Conservation (phyloP, 257 asterid species). For the Coffea canephora region DNA sequence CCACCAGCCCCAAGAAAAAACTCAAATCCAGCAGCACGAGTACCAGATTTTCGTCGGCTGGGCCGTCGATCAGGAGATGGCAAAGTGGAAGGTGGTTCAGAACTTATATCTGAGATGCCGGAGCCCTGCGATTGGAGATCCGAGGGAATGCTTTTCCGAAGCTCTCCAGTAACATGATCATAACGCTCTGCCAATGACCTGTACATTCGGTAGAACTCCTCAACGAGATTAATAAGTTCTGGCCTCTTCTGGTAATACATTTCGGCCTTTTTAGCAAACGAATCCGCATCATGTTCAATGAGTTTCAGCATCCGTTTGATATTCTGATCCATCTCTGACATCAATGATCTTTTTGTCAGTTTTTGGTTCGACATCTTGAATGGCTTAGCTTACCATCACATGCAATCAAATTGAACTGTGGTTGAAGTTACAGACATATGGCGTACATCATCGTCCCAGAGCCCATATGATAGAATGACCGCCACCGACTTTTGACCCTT, state of each 20-base stretch:
- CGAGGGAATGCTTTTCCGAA: conserved; percentile 62
- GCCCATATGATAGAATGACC: neutral
- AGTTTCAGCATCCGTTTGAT: conserved; percentile 71
- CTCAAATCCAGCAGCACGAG: conserved; percentile 88
- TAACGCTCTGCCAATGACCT: conserved; percentile 83
- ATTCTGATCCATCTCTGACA: conserved; percentile 84
- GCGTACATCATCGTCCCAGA: neutral
- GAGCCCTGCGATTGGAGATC: conserved; percentile 95
- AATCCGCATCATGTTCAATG: conserved; percentile 85
- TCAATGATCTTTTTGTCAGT: conserved; percentile 31
- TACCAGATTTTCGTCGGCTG: conserved; percentile 54
- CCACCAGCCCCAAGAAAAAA: conserved; percentile 56
- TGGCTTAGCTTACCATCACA: neutral
- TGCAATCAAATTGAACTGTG: conserved; percentile 7
- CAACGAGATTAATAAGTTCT: conserved; percentile 66
- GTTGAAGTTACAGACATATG: conserved; percentile 1
- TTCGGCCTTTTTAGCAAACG: conserved; percentile 84
- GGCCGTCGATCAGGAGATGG: conserved; percentile 52
- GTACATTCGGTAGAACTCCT: conserved; percentile 69
- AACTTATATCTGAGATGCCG: conserved; percentile 64
- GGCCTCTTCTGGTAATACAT: conserved; percentile 91
- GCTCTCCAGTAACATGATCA: conserved; percentile 72
- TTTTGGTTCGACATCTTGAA: conserved; percentile 28
- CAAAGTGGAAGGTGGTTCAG: conserved; percentile 55
- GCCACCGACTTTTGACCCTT: neutral